Evolutionary conservation across 306 rosid species (phyloP), one percentile per base, ranked within the genome.

Genomic region (Pyrus betulifolia): DNA sequence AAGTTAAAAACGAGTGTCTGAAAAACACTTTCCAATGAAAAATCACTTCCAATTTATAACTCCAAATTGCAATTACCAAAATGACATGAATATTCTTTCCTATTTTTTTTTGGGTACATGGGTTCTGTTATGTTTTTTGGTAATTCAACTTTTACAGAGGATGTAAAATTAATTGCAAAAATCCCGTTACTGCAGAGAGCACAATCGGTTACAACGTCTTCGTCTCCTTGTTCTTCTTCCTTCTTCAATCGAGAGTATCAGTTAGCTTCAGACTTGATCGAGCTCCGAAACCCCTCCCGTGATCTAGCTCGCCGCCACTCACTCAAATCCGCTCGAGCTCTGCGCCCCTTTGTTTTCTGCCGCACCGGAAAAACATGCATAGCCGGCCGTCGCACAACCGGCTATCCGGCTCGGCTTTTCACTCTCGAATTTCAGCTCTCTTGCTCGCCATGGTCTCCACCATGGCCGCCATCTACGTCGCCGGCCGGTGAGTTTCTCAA

Each of bases 391-490:
- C 86, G 21, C 87, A 84, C 64, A 86, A 13, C 81, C 92, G 91
- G 85, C 86, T 81, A 79, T 81, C 81, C 71, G 86, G 88, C 85
- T 33, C 78, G 60, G 75, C 86, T 46, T 85, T 86, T 22, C 89
- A 76, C 75, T 88, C 91, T 46, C 91, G 83, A 44, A 69, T 88
- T 28, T 82, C 86, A n/a, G 72, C 71, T 79, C 85, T 91, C 54
- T 38, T 82, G 57, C 71, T 89, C 30, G 78, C 91, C 38, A 80
- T 87, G 90, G 9, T 86, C 58, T 86, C 96, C 51, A 72, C 96
- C 82, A 85, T 89, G 93, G 91, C 93, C 57, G 82, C 90, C 33
- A 64, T 86, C n/a, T 91, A 91, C 80, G 91, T 87, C 61, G 93
- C 91, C 35, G 89, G 90, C 79, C 83, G 93, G 96, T 91, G 62